Conservation (phyloP, 2,329 filamentous ascomycete genomes). For the Kalmusia sp. region DNA sequence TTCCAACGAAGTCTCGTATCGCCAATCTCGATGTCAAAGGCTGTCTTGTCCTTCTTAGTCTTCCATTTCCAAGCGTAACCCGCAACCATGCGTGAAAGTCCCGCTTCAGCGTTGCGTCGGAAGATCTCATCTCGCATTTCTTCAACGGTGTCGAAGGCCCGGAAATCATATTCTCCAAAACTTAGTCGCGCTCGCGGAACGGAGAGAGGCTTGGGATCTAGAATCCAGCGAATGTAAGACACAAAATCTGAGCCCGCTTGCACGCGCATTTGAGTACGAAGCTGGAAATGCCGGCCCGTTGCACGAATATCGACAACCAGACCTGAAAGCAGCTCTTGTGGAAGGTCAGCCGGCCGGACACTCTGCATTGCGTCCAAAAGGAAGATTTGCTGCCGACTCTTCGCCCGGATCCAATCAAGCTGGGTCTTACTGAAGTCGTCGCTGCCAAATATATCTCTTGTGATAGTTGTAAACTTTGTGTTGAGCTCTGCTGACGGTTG, state of each 20-base stretch:
- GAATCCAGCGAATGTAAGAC: slow-evolving; percentile 17
- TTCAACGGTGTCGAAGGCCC: slow-evolving; percentile 14
- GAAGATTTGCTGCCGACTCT: too few relatives aligned
- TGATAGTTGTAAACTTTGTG: too few relatives aligned
- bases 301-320: slow-evolving; percentile 18
- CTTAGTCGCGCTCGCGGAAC: slow-evolving; percentile 11
- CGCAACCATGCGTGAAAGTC: slow-evolving; percentile 19
- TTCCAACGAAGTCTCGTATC: slow-evolving; percentile 13
- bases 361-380: too few relatives aligned
- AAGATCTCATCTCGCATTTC: slow-evolving; percentile 15
- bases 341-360: slow-evolving; percentile 18
- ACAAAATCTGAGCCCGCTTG: slow-evolving; percentile 18
- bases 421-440: too few relatives aligned
- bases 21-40: slow-evolving; percentile 18
- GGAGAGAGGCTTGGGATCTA: slow-evolving; percentile 13
- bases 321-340: slow-evolving; percentile 12
- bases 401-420: too few relatives aligned
- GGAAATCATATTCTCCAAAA: slow-evolving; percentile 18
- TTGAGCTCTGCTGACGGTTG: too few relatives aligned
- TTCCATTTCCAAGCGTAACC: slow-evolving; percentile 19
- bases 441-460: too few relatives aligned
- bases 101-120: slow-evolving; percentile 16
- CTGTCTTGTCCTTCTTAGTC: slow-evolving; percentile 16
- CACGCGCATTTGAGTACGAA: slow-evolving; percentile 20
- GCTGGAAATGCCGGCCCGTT: slow-evolving; percentile 16